A percentile compares a stretch with the other conserved stretches of the same genome.
phyloP scores from a whole-genome alignment of 805 yeast genomes.

The Sugiyamaella floridensis region DNA sequence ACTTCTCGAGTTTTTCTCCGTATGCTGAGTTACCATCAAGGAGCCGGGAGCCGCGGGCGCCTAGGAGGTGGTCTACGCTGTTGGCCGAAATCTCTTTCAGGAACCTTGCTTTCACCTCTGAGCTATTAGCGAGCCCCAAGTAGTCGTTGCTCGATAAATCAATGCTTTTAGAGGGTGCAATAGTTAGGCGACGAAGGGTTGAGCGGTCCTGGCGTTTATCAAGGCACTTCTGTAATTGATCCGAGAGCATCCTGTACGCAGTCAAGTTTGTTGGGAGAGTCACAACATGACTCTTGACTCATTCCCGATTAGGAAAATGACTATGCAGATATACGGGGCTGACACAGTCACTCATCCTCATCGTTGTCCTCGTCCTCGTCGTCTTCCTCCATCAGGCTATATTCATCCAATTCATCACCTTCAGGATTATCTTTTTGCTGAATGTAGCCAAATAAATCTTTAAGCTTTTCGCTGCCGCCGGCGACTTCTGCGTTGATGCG shows the following conservation, averaged over 20 bases:
- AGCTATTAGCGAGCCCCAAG: slow-evolving; percentile 11
- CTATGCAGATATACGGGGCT: background rate
- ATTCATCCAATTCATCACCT: slow-evolving; percentile 27
- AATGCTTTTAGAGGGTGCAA: background rate
- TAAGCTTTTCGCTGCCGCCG: slow-evolving; percentile 7
- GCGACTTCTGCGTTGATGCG: slow-evolving; percentile 1
- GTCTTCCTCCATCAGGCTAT: slow-evolving; percentile 35
- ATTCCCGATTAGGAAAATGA: background rate
- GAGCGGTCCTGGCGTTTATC: background rate
- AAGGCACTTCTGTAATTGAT: background rate
- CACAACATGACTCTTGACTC: slow-evolving; percentile 2
- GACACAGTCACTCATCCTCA: slow-evolving; percentile 7
- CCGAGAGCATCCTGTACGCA: background rate
- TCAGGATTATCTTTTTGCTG: slow-evolving; percentile 20
- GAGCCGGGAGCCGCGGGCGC: slow-evolving; percentile 23
- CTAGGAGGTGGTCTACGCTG: slow-evolving; percentile 4
- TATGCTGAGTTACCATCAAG: slow-evolving; percentile 22
- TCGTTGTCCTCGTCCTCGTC: slow-evolving; percentile 20
- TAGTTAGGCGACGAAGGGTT: background rate
- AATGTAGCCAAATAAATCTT: slow-evolving; percentile 6
- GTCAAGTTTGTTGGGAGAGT: background rate
- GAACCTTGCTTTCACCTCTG: slow-evolving; percentile 8
- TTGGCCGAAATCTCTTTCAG: slow-evolving; percentile 5
- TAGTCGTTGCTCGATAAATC: slow-evolving; percentile 24
- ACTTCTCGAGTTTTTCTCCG: slow-evolving; percentile 15